phyloP scores from a whole-genome alignment of 2,329 filamentous ascomycete species.

The Zalaria sp. region DNA sequence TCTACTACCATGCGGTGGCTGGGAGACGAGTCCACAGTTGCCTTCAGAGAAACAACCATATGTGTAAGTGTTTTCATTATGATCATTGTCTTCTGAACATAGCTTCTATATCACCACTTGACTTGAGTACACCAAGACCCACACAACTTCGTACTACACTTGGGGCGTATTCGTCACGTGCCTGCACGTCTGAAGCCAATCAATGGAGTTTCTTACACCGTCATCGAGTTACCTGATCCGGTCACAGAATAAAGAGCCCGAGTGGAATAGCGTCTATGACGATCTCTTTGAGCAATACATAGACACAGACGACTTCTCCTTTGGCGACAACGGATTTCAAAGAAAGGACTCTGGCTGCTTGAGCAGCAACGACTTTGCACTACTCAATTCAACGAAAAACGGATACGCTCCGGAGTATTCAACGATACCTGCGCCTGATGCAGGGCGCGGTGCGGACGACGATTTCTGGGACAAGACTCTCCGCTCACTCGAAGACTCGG shows the following conservation, averaged over 20 bases:
- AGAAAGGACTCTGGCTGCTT: conserved; percentile 34
- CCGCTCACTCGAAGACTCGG: conserved; percentile 36
- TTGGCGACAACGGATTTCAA: conserved; percentile 33
- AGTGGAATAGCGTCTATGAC: conserved; percentile 43
- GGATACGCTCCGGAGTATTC: not conserved
- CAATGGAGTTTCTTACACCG: too few relatives aligned
- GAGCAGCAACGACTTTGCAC: conserved; percentile 14
- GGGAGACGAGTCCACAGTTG: too few relatives aligned
- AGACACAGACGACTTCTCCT: conserved; percentile 38
- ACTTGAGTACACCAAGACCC: too few relatives aligned
- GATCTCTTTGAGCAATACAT: conserved; percentile 52
- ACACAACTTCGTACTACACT: too few relatives aligned
- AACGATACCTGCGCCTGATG: not conserved
- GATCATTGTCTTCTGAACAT: too few relatives aligned
- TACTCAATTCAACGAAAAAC: not conserved
- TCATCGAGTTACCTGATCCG: conserved; percentile 4
- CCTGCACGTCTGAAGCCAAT: too few relatives aligned
- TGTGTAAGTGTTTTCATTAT: too few relatives aligned
- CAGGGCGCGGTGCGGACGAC: conserved; percentile 13
- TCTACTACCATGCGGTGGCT: too few relatives aligned
- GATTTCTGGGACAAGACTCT: conserved; percentile 41
- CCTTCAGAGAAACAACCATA: too few relatives aligned
- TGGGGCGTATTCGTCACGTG: too few relatives aligned
- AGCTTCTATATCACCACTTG: too few relatives aligned
- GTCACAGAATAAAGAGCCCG: conserved; percentile 35